Evolutionary conservation across 805 yeast species (phyloP).

Genomic region (Saturnispora saitoi): DNA sequence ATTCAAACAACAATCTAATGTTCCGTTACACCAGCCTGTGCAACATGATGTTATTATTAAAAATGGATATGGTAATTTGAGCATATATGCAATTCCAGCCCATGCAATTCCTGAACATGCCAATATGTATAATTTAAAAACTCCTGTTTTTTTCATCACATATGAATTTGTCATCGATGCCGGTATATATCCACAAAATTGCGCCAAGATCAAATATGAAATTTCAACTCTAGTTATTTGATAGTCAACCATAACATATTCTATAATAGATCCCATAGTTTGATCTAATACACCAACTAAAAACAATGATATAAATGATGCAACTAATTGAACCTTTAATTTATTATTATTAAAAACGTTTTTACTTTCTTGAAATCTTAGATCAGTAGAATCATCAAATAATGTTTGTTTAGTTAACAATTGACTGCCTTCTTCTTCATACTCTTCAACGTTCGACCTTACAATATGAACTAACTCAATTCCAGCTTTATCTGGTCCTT

Average conservation of each 20-base stretch:
- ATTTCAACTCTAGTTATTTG: slow-evolving; percentile 38
- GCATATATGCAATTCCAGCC: slow-evolving; percentile 26
- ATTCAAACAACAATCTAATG: slow-evolving; percentile 47
- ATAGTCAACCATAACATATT: slow-evolving; percentile 41
- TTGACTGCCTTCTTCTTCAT: neutral
- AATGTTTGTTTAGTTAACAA: neutral
- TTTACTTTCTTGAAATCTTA: slow-evolving; percentile 29
- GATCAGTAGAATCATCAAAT: slow-evolving; percentile 16
- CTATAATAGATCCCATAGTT: slow-evolving; percentile 51
- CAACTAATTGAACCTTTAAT: slow-evolving; percentile 36
- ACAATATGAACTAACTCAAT: neutral
- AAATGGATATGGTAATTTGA: slow-evolving; percentile 34
- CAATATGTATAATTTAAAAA: slow-evolving; percentile 36
- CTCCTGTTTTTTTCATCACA: slow-evolving; percentile 37
- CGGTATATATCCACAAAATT: slow-evolving; percentile 45
- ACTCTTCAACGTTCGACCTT: neutral
- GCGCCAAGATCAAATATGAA: slow-evolving; percentile 43
- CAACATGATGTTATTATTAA: slow-evolving; percentile 33
- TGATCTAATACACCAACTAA: slow-evolving; percentile 53
- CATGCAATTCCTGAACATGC: slow-evolving; percentile 11
- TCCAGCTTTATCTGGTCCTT: neutral
- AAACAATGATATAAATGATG: slow-evolving; percentile 33
- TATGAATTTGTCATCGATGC: slow-evolving; percentile 42
- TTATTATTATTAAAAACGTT: slow-evolving; percentile 32
- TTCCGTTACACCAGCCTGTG: slow-evolving; percentile 49